Base-by-base conservation (phyloP, 148 eudicot species). In the Salicornia ramosissima region DNA sequence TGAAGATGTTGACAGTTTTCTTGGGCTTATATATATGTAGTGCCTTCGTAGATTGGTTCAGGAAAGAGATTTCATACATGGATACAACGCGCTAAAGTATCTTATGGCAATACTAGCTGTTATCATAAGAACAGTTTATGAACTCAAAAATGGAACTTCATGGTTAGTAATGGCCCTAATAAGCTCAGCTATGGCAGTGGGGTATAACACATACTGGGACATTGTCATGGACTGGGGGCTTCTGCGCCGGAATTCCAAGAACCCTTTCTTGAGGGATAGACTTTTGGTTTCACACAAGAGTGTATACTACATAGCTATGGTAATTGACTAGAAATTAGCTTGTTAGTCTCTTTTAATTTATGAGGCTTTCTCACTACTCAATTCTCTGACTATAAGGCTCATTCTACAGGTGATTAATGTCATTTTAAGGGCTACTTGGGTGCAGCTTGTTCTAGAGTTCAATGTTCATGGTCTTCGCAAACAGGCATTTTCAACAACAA, bases 141-240 rank as follows among this genome's bases (percentile, higher is more conserved):
- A 80, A 74, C 79, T 84, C 26, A 83, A 63, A 45, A 83, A 68
- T 69, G 84, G 75, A 46, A 71, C 40, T 45, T 49, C 65, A 16
- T 91, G 90, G 97, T 70, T 72, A 71, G 80, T 85, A 45, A 57
- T 84, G 72, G 88, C 95, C 52, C 58, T 84, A 52, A 50, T 87
- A 56, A 75, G 76, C 81, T 88, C 97, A 28, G 75, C 76, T 71
- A 65, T 84, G 73, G 92, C 97, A 26, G 83, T 83, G 54, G 28
- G 77, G 16, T 67, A 80, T 7, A 81, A 84, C 59, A 89, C 89
- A 22, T 91, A 91, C 67, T 91, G 97, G 96, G 97, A 89, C 72
- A 76, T 91, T 5, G 84, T 86, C 1, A 52, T 84, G 18, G 97
- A 91, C 71, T 91, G 95, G 97, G 97, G 97, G 64, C 97, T 89